Conservation (phyloP, 768 basidiomycete genomes). For the Rhizopogon sp. region DNA sequence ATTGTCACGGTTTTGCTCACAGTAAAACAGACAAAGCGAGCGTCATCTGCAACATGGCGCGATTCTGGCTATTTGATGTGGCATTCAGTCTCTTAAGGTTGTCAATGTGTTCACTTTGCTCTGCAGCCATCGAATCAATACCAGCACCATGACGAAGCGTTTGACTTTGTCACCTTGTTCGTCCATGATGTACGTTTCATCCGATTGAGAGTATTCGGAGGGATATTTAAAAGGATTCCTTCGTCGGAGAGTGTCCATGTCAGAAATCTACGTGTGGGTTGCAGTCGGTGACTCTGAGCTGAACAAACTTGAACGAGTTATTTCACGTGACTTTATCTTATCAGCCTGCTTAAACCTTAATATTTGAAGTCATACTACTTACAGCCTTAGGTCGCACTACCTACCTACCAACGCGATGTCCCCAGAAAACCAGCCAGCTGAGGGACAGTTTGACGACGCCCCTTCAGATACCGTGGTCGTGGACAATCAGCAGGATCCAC, state of each 20-base stretch:
- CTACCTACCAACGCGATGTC: slow-evolving; percentile 11
- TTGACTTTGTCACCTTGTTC: slow-evolving; percentile 41
- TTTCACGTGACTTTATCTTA: not conserved
- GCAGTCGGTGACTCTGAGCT: not conserved
- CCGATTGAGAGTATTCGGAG: slow-evolving; percentile 12
- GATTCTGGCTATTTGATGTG: slow-evolving; percentile 36
- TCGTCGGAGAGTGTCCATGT: slow-evolving; percentile 33
- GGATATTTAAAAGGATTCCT: slow-evolving; percentile 40
- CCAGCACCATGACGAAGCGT: not conserved
- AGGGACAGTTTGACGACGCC: slow-evolving; percentile 64
- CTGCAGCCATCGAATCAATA: slow-evolving; percentile 27
- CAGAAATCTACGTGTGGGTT: not conserved
- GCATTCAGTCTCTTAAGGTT: slow-evolving; percentile 40
- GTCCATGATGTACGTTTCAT: slow-evolving; percentile 35
- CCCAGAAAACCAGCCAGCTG: slow-evolving; percentile 14
- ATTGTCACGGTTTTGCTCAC: slow-evolving; percentile 27
- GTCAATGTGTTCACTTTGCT: slow-evolving; percentile 59
- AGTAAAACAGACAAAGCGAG: slow-evolving; percentile 41
- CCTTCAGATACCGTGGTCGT: slow-evolving; percentile 12
- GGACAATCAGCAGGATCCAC: slow-evolving; percentile 12
- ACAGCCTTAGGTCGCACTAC: not conserved
- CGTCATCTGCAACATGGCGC: slow-evolving; percentile 34
- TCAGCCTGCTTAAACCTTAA: not conserved
- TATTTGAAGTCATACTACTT: not conserved
- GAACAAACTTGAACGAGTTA: no score